Base-by-base conservation (phyloP, 805 yeast genomes). In the Pichia paraexigua region DNA sequence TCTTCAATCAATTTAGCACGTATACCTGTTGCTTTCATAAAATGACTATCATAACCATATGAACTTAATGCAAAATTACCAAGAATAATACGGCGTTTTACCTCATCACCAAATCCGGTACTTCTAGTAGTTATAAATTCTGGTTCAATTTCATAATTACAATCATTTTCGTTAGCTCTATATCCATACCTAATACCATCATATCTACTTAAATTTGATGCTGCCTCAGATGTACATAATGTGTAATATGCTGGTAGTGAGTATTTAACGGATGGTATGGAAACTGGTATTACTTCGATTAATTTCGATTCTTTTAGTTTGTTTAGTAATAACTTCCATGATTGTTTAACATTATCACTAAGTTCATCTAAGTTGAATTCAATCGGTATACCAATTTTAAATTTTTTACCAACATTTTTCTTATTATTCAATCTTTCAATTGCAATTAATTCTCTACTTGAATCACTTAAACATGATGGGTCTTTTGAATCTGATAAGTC, bases 161-260 rank as follows among this genome's bases (percentile, higher is more conserved):
- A 13, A 5, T 64, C 24, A 45, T 52, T 48, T 52, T 64, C 41
- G 43, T 51, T 51, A 1, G 76, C 71, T 40, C 86, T 71, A 50
- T 62, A 67, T 0, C 98, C 98, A 63, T 84, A 94, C 51, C 97
- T 73, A 21, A 91, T 71, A 2, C 99, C 99, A 67, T 94, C 99
- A 62, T 77, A 94, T 32, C 97, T 73, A 1, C 97, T 79, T 46
- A 94, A 73, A 63, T 94, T 94, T 0, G 98, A 92, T 0, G 95
- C 83, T 0, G 97, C 98, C 62, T 94, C 99, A 0, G 97, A 86
- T 0, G 97, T 86, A 2, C 94, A 91, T 39, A 95, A 59, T 0
- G 96, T 86, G 63, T 87, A 92, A 66, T 94, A 94, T 0, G 89
- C 79, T 27, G 95, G 90, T 18, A 94, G 68, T 25, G 91, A 76